Percentiles rank a stretch among this genome's conserved stretches.
These are phyloP conservation scores for Rhizophora mangle DNA, from an alignment of 345 rosid genomes.

Conservation along the genomic window DNA sequence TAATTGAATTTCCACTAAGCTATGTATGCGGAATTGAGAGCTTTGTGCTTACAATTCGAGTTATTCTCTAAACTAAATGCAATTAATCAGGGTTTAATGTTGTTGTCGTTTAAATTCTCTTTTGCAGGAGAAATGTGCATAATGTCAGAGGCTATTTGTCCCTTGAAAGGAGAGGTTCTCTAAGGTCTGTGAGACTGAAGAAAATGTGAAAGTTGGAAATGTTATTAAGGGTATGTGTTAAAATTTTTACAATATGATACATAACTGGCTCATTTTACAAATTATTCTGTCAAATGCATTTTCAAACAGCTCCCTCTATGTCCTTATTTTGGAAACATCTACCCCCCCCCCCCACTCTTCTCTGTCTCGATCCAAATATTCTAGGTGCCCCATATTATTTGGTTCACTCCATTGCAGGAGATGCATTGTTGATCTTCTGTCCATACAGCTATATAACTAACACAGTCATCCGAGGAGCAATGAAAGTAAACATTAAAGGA, in stretches of 20 bases:
- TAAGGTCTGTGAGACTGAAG: constrained; percentile 93
- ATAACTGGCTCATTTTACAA: neutral
- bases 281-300: neutral
- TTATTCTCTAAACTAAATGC: constrained; percentile 25
- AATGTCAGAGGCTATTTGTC: constrained; percentile 74
- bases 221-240: constrained; percentile 64
- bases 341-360: no score
- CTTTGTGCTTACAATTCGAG: constrained; percentile 76
- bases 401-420: constrained; percentile 71
- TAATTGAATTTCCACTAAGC: constrained; percentile 45
- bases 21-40: constrained; percentile 52
- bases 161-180: constrained; percentile 78
- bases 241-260: neutral
- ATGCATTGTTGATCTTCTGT: constrained; percentile 81
- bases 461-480: constrained; percentile 85
- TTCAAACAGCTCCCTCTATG: neutral
- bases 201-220: constrained; percentile 87
- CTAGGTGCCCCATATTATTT: constrained; percentile 90
- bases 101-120: constrained; percentile 10
- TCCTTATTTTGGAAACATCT: no score
- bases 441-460: constrained; percentile 82
- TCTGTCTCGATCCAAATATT: neutral
- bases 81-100: constrained; percentile 6
- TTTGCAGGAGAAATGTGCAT: constrained; percentile 52
- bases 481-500: constrained; percentile 82